Conservation (phyloP, 306 rosid species). For the Ormosia emarginata region DNA sequence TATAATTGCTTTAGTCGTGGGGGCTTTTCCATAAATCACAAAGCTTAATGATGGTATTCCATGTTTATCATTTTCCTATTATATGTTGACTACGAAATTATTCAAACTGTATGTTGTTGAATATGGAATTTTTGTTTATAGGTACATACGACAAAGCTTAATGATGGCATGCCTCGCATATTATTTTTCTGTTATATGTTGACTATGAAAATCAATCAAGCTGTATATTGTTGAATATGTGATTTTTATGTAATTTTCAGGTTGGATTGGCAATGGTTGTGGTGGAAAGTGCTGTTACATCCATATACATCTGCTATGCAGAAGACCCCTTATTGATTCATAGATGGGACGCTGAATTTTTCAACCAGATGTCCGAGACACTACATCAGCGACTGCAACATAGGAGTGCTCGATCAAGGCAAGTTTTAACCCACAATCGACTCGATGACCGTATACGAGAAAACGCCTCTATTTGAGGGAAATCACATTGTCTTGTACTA, state of each 20-base stretch:
- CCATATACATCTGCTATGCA: constrained; percentile 94
- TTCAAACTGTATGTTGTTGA: background rate
- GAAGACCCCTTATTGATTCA: constrained; percentile 87
- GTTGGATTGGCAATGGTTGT: constrained; percentile 95
- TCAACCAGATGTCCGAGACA: constrained; percentile 89
- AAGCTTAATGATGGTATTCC: background rate
- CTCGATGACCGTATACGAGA: constrained; percentile 38
- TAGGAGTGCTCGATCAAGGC: constrained; percentile 74
- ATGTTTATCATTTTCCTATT: background rate
- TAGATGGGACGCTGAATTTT: constrained; percentile 94
- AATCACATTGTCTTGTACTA: background rate
- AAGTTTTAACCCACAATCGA: constrained; percentile 56
- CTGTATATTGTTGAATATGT: background rate
- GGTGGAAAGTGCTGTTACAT: constrained; percentile 97
- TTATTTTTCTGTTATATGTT: background rate
- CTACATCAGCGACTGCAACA: constrained; percentile 91
- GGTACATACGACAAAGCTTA: background rate
- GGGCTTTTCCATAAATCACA: background rate
- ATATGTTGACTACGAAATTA: constrained; percentile 4
- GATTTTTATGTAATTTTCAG: constrained; percentile 39
- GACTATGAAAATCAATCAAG: background rate
- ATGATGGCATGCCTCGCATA: background rate
- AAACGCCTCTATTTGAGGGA: constrained; percentile 15
- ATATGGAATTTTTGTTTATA: background rate
- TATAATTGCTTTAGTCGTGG: background rate